phyloP scores from a whole-genome alignment of 176 grass and related monocot species.

The Triticum dicoccoides region DNA sequence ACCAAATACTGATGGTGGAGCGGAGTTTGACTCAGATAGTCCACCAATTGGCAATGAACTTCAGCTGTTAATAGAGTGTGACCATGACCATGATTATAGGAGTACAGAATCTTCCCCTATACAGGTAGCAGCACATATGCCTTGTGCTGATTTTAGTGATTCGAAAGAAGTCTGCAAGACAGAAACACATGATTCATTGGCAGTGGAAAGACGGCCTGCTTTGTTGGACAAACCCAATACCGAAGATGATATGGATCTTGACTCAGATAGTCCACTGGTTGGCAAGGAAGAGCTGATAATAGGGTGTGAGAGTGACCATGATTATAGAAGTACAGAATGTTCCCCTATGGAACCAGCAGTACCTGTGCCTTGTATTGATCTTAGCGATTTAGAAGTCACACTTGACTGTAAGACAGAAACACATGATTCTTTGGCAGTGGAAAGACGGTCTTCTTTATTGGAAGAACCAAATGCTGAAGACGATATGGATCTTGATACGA shows the following conservation, averaged over 20 bases:
- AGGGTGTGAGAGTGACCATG: neutral
- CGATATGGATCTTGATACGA: slow-evolving; percentile 40
- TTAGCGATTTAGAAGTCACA: neutral
- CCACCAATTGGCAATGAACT: neutral
- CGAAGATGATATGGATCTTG: slow-evolving; percentile 27
- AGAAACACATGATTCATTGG: slow-evolving; percentile 10
- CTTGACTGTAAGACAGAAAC: slow-evolving; percentile 3
- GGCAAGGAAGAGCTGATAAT: slow-evolving; percentile 9
- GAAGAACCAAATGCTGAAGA: slow-evolving; percentile 26
- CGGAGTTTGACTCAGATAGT: slow-evolving; percentile 26
- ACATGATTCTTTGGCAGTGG: neutral
- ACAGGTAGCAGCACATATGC: neutral
- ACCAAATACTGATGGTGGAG: slow-evolving; percentile 20
- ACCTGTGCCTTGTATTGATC: neutral
- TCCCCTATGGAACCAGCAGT: slow-evolving; percentile 2
- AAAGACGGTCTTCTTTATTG: neutral
- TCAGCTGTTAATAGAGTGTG: neutral
- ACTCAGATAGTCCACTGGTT: slow-evolving; percentile 10
- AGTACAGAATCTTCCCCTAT: slow-evolving; percentile 21
- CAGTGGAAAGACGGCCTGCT: slow-evolving; percentile 14
- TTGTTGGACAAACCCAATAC: slow-evolving; percentile 12
- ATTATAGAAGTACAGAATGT: slow-evolving; percentile 17
- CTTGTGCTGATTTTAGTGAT: slow-evolving; percentile 11
- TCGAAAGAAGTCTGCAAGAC: neutral
- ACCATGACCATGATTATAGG: neutral